Conservation (phyloP, 495 filamentous ascomycete species). For the Copromyces sp. region DNA sequence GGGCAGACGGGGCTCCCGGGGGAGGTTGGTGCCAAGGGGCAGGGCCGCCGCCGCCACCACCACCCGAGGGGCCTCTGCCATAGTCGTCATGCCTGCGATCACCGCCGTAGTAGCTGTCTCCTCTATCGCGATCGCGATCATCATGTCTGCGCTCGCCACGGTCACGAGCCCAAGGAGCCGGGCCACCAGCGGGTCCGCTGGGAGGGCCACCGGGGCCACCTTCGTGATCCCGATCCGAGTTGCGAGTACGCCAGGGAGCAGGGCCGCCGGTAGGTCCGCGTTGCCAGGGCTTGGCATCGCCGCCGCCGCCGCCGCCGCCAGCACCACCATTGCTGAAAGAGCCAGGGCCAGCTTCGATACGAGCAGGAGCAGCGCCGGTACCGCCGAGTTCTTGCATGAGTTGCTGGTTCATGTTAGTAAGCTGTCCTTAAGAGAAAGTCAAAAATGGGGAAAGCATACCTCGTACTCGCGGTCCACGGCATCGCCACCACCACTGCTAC, state of each 20-base stretch:
- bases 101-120: constrained; percentile 13
- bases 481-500: constrained; percentile 55
- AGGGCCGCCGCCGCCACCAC: constrained; percentile 29
- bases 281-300: constrained; percentile 78
- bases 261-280: constrained; percentile 77
- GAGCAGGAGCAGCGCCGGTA: constrained; percentile 56
- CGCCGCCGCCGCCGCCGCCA: constrained; percentile 26
- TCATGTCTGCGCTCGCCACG: constrained; percentile 30
- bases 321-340: constrained; percentile 37
- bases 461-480: constrained; percentile 91
- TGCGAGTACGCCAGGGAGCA: constrained; percentile 60
- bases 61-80: constrained; percentile 12
- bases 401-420: constrained; percentile 51
- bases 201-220: constrained; percentile 19
- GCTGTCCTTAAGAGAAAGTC: not conserved
- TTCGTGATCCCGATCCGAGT: constrained; percentile 33
- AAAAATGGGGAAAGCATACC: constrained; percentile 41
- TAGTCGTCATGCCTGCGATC: constrained; percentile 30
- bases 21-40: constrained; percentile 63
- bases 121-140: constrained; percentile 14
- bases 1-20: constrained; percentile 42
- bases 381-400: constrained; percentile 92
- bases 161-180: constrained; percentile 50
- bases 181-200: constrained; percentile 25
- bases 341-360: constrained; percentile 78